Percentiles rank a stretch among this genome's conserved stretches.
Evolutionary conservation across 1,284 basidiomycete genomes (phyloP).

Genomic region (Pulveroboletus sp.): DNA sequence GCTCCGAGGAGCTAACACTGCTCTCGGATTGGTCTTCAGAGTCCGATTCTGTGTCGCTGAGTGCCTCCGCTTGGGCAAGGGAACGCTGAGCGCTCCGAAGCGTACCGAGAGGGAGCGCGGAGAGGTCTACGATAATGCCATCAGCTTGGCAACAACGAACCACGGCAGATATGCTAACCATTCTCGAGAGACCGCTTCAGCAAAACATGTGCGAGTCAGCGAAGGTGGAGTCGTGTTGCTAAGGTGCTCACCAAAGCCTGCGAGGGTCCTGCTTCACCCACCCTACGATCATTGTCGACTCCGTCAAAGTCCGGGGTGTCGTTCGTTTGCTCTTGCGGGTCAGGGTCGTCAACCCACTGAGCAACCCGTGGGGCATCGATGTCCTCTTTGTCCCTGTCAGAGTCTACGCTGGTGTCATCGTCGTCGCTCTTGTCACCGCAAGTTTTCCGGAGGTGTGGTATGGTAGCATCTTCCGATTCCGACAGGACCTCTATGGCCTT

Average conservation of each 20-base stretch:
- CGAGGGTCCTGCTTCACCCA: constrained; percentile 30
- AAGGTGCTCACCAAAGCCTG: constrained; percentile 28
- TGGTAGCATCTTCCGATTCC: too few species aligned
- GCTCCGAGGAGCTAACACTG: constrained; percentile 32
- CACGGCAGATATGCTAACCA: constrained; percentile 18
- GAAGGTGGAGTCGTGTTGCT: not conserved
- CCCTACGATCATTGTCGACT: constrained; percentile 16
- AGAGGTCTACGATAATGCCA: constrained; percentile 45
- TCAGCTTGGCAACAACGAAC: constrained; percentile 6
- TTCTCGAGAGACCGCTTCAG: constrained; percentile 28
- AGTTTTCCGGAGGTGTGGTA: too few species aligned
- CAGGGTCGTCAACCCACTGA: constrained; percentile 58
- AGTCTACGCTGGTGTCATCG: not conserved
- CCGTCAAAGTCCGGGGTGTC: constrained; percentile 29
- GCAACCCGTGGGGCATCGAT: constrained; percentile 51
- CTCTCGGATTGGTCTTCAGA: constrained; percentile 24
- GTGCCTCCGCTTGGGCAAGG: constrained; percentile 44
- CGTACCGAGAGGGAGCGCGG: constrained; percentile 61
- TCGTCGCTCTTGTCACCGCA: too few species aligned
- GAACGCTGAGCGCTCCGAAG: constrained; percentile 65
- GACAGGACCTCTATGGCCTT: too few species aligned
- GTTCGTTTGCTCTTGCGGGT: constrained; percentile 29
- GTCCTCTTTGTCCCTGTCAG: constrained; percentile 30
- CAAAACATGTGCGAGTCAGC: constrained; percentile 37
- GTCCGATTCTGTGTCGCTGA: constrained; percentile 41